phyloP scores from a whole-genome alignment of 2,329 filamentous ascomycete species.

The Proliferodiscus dingleyae region DNA sequence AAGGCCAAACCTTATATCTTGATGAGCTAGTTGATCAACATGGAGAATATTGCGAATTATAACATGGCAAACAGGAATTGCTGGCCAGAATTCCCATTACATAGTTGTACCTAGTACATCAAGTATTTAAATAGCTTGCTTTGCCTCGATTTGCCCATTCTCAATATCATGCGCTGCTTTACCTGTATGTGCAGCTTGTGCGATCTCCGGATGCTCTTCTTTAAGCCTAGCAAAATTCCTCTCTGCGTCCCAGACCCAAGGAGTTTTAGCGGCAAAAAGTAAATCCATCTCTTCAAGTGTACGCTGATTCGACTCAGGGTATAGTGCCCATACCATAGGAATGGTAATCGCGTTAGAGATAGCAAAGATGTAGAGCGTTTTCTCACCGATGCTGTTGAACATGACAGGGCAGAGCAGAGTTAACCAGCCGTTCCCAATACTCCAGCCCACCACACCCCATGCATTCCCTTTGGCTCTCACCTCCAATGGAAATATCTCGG shows the following conservation, averaged over 20 bases:
- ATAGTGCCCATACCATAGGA: constrained; percentile 63
- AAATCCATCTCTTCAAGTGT: constrained; percentile 74
- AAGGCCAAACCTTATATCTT: too few relatives aligned
- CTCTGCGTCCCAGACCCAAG: constrained; percentile 69
- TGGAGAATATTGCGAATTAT: too few relatives aligned
- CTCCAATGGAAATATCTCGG: constrained; percentile 69
- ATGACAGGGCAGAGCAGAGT: constrained; percentile 33
- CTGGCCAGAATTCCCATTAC: too few relatives aligned
- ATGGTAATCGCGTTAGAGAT: constrained; percentile 62
- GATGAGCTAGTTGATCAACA: too few relatives aligned
- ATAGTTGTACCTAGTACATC: too few relatives aligned
- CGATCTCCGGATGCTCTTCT: constrained; percentile 50
- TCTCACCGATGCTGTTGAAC: constrained; percentile 57
- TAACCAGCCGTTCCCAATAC: constrained; percentile 67
- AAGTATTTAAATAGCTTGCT: too few relatives aligned
- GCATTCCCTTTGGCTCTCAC: constrained; percentile 71
- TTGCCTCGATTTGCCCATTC: too few relatives aligned
- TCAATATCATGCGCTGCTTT: too few relatives aligned
- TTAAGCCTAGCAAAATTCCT: constrained; percentile 58
- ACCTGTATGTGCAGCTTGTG: constrained; percentile 31
- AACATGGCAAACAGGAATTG: too few relatives aligned
- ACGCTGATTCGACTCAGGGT: constrained; percentile 69
- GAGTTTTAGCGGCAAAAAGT: constrained; percentile 61
- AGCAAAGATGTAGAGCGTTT: constrained; percentile 70
- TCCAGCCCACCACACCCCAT: constrained; percentile 72